These are phyloP conservation scores for Penicillium digitatum DNA, from an alignment of 2,329 filamentous ascomycete species.

Conservation along the genomic window DNA sequence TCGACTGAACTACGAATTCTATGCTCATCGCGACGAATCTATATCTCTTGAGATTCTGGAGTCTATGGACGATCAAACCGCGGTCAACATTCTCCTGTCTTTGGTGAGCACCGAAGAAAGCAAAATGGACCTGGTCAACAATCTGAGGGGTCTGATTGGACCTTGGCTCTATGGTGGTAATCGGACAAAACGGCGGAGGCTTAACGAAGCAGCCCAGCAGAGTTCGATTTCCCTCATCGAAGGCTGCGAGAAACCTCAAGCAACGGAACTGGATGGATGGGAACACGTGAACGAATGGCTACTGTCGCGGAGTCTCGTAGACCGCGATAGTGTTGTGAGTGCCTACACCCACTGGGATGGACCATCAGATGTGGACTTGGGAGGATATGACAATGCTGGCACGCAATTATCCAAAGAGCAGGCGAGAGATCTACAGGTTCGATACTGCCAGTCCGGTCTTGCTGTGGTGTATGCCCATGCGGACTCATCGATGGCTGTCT, in stretches of 20 bases:
- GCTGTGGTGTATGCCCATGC: constrained; percentile 56
- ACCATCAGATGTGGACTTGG: constrained; percentile 56
- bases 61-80: constrained; percentile 48
- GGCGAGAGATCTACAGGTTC: constrained; percentile 40
- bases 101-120: constrained; percentile 36
- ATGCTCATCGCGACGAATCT: constrained; percentile 47
- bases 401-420: constrained; percentile 44
- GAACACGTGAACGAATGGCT: constrained; percentile 59
- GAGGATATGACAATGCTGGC: constrained; percentile 48
- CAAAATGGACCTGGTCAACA: constrained; percentile 46
- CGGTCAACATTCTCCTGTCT: constrained; percentile 53
- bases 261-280: constrained; percentile 47
- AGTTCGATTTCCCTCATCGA: constrained; percentile 29
- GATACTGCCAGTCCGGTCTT: constrained; percentile 58
- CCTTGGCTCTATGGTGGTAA: constrained; percentile 61
- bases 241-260: constrained; percentile 17
- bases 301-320: constrained; percentile 49
- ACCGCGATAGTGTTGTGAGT: constrained; percentile 49
- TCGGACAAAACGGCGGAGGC: constrained; percentile 52
- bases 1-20: constrained; percentile 60
- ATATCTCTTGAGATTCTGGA: constrained; percentile 53
- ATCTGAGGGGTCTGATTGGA: constrained; percentile 56
- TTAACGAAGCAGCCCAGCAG: constrained; percentile 33
- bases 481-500: constrained; percentile 41
- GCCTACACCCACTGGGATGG: constrained; percentile 58